Conservation (phyloP, 1,139 yeast species). For the Sugiyamaella paludigena region DNA sequence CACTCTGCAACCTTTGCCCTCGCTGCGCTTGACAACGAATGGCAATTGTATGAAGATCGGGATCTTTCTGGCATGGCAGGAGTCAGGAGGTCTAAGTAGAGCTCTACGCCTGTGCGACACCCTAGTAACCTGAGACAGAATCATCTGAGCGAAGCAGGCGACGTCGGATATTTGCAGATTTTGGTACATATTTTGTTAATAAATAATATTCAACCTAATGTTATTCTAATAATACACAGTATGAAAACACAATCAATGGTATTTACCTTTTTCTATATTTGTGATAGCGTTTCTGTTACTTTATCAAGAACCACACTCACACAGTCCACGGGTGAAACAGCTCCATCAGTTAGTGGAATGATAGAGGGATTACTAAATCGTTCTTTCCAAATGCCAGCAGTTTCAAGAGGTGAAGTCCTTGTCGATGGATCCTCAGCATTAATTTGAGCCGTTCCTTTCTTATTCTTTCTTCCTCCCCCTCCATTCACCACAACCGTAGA, state of each 20-base stretch:
- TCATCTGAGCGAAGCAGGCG: too few species aligned
- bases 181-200: not conserved
- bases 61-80: too few species aligned
- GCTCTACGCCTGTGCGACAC: too few species aligned
- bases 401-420: slow-evolving; percentile 2
- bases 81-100: too few species aligned
- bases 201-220: not conserved
- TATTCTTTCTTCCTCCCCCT: not conserved
- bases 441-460: not conserved
- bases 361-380: slow-evolving; percentile 23
- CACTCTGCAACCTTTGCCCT: too few species aligned
- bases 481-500: not conserved
- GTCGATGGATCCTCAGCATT: too few species aligned
- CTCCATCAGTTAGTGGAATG: slow-evolving; percentile 31
- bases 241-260: not conserved
- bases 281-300: slow-evolving; percentile 3
- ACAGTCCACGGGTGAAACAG: slow-evolving; percentile 28
- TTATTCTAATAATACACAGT: not conserved
- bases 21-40: too few species aligned
- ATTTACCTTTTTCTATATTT: not conserved
- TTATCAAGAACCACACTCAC: slow-evolving; percentile 19
- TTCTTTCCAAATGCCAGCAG: slow-evolving; percentile 18
- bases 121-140: too few species aligned
- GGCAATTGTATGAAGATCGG: too few species aligned
- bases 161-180: too few species aligned